Conservation (phyloP, 345 rosid species). For the Salix brachista region DNA sequence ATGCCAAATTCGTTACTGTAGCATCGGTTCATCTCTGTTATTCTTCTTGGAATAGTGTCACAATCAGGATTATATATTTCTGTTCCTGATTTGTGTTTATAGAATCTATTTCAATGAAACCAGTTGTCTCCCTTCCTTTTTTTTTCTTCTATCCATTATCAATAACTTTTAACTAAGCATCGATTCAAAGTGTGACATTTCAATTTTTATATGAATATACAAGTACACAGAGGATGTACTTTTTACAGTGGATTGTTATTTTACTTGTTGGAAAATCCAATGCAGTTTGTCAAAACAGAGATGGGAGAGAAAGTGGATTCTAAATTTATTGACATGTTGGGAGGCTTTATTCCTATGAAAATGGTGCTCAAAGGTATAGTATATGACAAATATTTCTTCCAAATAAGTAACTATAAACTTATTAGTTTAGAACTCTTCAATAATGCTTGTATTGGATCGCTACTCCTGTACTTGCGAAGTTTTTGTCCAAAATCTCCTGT, state of each 20-base stretch:
- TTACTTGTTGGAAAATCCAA: slow-evolving; percentile 13
- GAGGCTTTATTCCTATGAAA: slow-evolving; percentile 83
- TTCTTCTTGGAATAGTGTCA: no score
- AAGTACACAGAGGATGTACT: not conserved
- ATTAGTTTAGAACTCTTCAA: not conserved
- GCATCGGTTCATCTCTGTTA: not conserved
- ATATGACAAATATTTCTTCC: not conserved
- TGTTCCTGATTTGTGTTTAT: slow-evolving; percentile 5
- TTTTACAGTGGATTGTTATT: not conserved
- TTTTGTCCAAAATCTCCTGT: not conserved
- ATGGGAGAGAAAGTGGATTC: slow-evolving; percentile 33
- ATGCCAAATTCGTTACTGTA: not conserved
- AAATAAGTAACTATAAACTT: not conserved
- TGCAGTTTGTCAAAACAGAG: slow-evolving; percentile 82
- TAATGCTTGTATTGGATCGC: not conserved
- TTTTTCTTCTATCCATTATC: not conserved
- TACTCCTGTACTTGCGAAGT: not conserved
- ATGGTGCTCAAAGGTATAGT: slow-evolving; percentile 67
- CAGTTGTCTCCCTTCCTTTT: not conserved
- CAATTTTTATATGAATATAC: not conserved
- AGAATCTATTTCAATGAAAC: not conserved
- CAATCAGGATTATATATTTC: not conserved
- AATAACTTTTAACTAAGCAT: not conserved
- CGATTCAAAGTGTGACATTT: not conserved
- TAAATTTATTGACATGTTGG: slow-evolving; percentile 34